Conservation (phyloP, 371 early-diverging fungal genomes). For the Mortierella sp. region DNA sequence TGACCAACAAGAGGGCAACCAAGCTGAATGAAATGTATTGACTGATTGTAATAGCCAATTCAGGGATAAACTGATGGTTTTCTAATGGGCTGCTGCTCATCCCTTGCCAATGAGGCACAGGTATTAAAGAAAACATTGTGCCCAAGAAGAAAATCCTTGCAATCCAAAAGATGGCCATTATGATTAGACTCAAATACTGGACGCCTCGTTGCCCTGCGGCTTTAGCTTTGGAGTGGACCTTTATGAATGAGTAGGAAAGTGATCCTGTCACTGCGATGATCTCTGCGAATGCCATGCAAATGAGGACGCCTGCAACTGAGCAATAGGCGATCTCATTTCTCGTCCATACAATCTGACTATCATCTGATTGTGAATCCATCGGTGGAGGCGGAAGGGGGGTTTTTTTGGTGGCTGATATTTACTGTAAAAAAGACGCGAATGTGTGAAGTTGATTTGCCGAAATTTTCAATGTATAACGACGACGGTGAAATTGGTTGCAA, state of each 20-base stretch:
- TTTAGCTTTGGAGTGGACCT: conserved; percentile 31
- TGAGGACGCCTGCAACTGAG: not conserved
- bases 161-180: conserved; percentile 17
- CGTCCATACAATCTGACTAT: not conserved
- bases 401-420: not conserved
- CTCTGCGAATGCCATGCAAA: conserved; percentile 28
- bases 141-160: conserved; percentile 20
- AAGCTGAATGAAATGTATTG: conserved; percentile 20
- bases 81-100: conserved; percentile 1
- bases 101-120: conserved; percentile 29
- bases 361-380: not conserved
- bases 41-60: conserved; percentile 1
- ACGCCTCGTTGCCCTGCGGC: conserved; percentile 22
- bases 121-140: conserved; percentile 27
- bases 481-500: too few species aligned
- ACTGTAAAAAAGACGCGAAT: not conserved
- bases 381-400: not conserved
- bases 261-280: conserved; percentile 32
- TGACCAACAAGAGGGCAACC: conserved; percentile 17
- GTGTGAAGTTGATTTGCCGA: not conserved
- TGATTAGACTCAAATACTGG: conserved; percentile 23
- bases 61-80: conserved; percentile 20
- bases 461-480: too few species aligned
- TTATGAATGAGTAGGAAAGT: conserved; percentile 29
- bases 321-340: not conserved